Evolutionary conservation across 768 basidiomycete species (phyloP), one percentile per base, ranked within the genome.

Genomic region (Russula virescens): DNA sequence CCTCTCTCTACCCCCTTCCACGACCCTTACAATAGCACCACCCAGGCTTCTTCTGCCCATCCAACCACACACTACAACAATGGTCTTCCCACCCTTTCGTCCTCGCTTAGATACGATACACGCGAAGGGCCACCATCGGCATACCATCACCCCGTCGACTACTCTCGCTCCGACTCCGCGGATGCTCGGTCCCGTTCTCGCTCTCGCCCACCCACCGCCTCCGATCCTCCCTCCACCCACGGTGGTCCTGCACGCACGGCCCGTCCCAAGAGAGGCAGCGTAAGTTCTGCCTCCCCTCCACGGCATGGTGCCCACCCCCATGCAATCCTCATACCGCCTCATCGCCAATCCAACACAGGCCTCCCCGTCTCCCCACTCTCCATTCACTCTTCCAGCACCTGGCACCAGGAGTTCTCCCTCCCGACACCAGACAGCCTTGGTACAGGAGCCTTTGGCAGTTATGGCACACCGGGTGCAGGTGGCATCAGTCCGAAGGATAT

Each of bases 291-390:
- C 49, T 80, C 72, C 62, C 86, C 80, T 55, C 85, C 82, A 45
- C 77, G 52, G 72, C 72, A 51, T 70, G 72, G 56, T 70, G 68
- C 59, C 48, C 23, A 63, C 11, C 85, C 86, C 0, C 84, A 86
- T 66, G 86, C 86, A 11, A 89, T 91, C 70, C 76, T 88, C 54
- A 90, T 90, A 67, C 89, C 86, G 8, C 74, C 45, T 66, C 70
- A 59, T 5, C 69, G 67, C 51, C 60, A 61, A 58, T 61, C 62
- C 63, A 68, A 52, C 67, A 68, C 68, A n/a, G 61, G 49, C 62
- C 61, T 66, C 50, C 72, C 64, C 25, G 71, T 69, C 49, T 71
- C 70, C 25, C 72, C 72, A 28, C 72, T 74, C 58, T 71, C 72
- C 48, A 60, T 59, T 35, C 58, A 51, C 47, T 55, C 55, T 8